Conservation (phyloP, 345 rosid genomes). For the Ceriops tagal region DNA sequence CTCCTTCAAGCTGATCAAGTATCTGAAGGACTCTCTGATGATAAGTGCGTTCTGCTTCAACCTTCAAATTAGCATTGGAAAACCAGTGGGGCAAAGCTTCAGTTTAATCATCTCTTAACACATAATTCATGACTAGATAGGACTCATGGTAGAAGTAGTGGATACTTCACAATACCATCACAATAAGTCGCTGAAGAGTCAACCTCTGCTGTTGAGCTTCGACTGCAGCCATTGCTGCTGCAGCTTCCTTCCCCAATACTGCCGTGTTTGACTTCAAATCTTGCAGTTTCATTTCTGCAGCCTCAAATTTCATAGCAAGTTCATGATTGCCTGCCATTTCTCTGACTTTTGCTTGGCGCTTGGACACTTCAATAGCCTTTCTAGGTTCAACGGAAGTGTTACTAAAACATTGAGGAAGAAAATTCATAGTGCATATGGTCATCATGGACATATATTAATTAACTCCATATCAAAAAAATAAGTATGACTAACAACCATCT, state of each 20-base stretch:
- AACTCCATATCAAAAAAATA: background rate
- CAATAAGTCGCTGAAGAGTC: slow-evolving; percentile 81
- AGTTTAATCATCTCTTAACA: background rate
- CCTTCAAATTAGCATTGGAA: slow-evolving; percentile 38
- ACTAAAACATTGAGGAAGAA: slow-evolving; percentile 4
- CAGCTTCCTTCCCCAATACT: slow-evolving; percentile 78
- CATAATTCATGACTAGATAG: slow-evolving; percentile 1
- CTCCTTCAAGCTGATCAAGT: slow-evolving; percentile 71
- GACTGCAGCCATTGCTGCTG: slow-evolving; percentile 77
- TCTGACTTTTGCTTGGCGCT: slow-evolving; percentile 68
- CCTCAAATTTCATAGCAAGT: slow-evolving; percentile 62
- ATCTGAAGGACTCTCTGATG: slow-evolving; percentile 81
- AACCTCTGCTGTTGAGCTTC: slow-evolving; percentile 88
- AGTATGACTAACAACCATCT: background rate
- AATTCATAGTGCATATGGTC: background rate
- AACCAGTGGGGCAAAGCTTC: slow-evolving; percentile 13
- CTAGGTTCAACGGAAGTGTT: slow-evolving; percentile 31
- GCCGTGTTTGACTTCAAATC: slow-evolving; percentile 75
- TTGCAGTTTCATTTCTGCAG: slow-evolving; percentile 65
- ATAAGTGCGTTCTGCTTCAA: slow-evolving; percentile 74
- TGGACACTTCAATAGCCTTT: slow-evolving; percentile 86
- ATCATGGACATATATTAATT: too few species aligned
- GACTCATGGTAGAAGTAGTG: slow-evolving; percentile 10
- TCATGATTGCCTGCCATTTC: slow-evolving; percentile 70
- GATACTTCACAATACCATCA: slow-evolving; percentile 57